These are phyloP conservation scores for Neurospora cerealis DNA, from an alignment of 495 filamentous ascomycete species.

Conservation along the genomic window DNA sequence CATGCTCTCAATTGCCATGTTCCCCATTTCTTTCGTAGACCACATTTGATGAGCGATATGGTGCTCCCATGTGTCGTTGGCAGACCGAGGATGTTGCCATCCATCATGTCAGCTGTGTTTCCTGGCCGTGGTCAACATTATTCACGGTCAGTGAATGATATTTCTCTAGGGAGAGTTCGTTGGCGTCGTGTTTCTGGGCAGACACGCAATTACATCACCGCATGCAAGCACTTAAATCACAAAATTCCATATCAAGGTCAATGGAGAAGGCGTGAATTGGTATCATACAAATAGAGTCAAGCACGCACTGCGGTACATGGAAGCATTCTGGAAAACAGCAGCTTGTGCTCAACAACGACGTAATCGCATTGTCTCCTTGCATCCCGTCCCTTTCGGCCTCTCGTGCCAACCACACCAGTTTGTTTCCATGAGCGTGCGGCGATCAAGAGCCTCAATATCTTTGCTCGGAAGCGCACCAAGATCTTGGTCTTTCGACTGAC, in stretches of 20 bases:
- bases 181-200: not conserved
- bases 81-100: not conserved
- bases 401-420: not conserved
- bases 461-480: not conserved
- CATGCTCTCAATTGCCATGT: too few relatives aligned
- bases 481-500: not conserved
- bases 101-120: not conserved
- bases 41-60: not conserved
- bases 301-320: not conserved
- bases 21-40: not conserved
- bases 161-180: not conserved
- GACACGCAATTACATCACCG: not conserved
- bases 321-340: not conserved
- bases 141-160: not conserved
- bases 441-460: not conserved
- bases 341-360: not conserved
- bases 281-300: not conserved
- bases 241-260: not conserved
- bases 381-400: not conserved
- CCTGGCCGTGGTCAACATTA: not conserved
- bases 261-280: not conserved
- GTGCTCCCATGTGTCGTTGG: not conserved
- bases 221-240: not conserved
- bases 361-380: conserved; percentile 2
- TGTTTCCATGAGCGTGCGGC: not conserved